phyloP scores from a whole-genome alignment of 2,329 filamentous ascomycete species.

The Tympanopsis confertula region DNA sequence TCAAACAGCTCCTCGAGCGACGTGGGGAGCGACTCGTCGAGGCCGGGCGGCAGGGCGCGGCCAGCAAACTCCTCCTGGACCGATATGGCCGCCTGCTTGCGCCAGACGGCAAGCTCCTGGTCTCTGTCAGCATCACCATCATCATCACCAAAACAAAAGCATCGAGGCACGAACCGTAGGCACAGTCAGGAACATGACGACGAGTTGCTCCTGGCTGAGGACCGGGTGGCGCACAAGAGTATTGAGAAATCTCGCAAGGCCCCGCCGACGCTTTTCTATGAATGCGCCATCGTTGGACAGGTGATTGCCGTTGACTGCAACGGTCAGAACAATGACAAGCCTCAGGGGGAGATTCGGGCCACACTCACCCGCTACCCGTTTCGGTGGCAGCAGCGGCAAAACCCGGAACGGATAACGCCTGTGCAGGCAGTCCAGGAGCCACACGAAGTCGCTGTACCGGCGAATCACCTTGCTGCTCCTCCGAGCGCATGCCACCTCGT shows the following conservation, averaged over 20 bases:
- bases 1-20: constrained; percentile 76
- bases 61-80: constrained; percentile 89
- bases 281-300: constrained; percentile 85
- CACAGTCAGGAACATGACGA: constrained; percentile 95
- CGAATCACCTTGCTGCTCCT: constrained; percentile 83
- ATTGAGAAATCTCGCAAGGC: constrained; percentile 77
- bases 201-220: constrained; percentile 81
- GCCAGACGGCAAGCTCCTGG: constrained; percentile 90
- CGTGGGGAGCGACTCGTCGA: constrained; percentile 78
- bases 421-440: constrained; percentile 88
- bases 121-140: background rate
- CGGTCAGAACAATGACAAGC: constrained; percentile 18
- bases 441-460: constrained; percentile 96
- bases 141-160: constrained; percentile 4
- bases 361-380: constrained; percentile 65
- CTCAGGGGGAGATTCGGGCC: constrained; percentile 11
- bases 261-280: constrained; percentile 84
- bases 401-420: constrained; percentile 91
- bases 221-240: constrained; percentile 81
- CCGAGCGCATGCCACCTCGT: constrained; percentile 76
- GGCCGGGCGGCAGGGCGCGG: constrained; percentile 61
- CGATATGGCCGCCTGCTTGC: constrained; percentile 91
- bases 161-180: constrained; percentile 59
- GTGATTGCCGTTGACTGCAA: constrained; percentile 82
- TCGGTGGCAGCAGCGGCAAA: constrained; percentile 80